Evolutionary conservation across 1,139 yeast species (phyloP).

Genomic region (Yamadazyma songkhlaensis): DNA sequence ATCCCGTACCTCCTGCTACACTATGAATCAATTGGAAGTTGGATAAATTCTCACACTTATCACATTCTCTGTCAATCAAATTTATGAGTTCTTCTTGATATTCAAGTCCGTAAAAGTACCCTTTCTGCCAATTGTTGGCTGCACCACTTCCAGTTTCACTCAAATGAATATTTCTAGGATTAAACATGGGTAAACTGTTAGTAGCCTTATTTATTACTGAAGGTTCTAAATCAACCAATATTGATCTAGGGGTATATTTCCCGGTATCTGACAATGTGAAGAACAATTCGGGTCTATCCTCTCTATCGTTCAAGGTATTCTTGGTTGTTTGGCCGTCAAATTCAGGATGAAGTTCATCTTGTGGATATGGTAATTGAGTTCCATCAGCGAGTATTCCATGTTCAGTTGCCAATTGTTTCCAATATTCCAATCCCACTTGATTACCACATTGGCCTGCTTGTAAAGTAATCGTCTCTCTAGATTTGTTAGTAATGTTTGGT

Average conservation of each 20-base stretch:
- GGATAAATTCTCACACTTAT: slow-evolving; percentile 84
- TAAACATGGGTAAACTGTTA: slow-evolving; percentile 64
- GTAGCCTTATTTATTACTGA: slow-evolving; percentile 72
- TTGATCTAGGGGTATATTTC: slow-evolving; percentile 82
- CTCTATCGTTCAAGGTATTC: slow-evolving; percentile 32
- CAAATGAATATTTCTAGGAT: slow-evolving; percentile 78
- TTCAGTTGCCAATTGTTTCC: slow-evolving; percentile 86
- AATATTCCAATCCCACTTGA: slow-evolving; percentile 89
- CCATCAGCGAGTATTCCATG: slow-evolving; percentile 88
- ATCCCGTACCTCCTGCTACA: slow-evolving; percentile 99
- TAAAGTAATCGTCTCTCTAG: slow-evolving; percentile 39
- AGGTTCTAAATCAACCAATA: slow-evolving; percentile 87
- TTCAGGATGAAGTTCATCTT: slow-evolving; percentile 17
- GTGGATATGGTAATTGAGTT: slow-evolving; percentile 28
- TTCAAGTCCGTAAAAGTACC: slow-evolving; percentile 72
- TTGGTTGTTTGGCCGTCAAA: slow-evolving; percentile 14
- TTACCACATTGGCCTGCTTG: slow-evolving; percentile 91
- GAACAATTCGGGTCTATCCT: slow-evolving; percentile 80
- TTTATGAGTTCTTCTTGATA: slow-evolving; percentile 73
- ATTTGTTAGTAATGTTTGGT: slow-evolving; percentile 24
- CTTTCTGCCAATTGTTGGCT: slow-evolving; percentile 94
- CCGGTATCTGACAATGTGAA: slow-evolving; percentile 72
- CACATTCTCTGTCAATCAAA: slow-evolving; percentile 86
- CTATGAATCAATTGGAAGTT: slow-evolving; percentile 91
- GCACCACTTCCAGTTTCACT: slow-evolving; percentile 87